Evolutionary conservation across 2,329 filamentous ascomycete genomes (phyloP).

Genomic region (Cercospora sojina): DNA sequence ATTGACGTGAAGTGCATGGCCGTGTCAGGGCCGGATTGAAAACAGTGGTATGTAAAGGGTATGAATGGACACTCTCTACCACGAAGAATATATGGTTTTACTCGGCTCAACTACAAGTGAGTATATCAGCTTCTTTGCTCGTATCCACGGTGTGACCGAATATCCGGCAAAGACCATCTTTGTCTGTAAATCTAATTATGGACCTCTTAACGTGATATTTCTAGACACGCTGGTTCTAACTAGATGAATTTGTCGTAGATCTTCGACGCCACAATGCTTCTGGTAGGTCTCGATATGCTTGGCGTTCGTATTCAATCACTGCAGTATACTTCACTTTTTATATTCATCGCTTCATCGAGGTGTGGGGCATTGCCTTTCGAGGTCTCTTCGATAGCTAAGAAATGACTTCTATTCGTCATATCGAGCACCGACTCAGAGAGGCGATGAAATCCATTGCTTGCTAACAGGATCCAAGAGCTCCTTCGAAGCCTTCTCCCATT

Average conservation of each 20-base stretch:
- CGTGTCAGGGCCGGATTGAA: no score
- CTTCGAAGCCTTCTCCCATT: slow-evolving; percentile 30
- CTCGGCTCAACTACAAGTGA: no score
- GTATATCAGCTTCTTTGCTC: no score
- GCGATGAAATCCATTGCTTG: slow-evolving; percentile 33
- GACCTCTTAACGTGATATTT: no score
- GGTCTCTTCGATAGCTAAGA: not conserved
- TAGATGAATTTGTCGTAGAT: not conserved
- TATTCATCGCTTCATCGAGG: not conserved
- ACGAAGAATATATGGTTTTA: no score
- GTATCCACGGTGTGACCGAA: no score
- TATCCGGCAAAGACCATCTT: no score
- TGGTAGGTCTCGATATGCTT: not conserved
- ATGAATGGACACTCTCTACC: no score
- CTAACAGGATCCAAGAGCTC: slow-evolving; percentile 30
- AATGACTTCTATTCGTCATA: not conserved
- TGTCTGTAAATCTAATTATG: no score
- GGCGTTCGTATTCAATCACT: not conserved
- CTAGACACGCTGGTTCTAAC: no score
- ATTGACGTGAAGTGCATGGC: no score
- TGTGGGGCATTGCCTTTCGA: not conserved
- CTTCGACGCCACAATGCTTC: not conserved
- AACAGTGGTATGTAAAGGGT: no score
- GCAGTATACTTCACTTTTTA: not conserved
- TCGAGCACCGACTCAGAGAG: slow-evolving; percentile 1